Conservation (phyloP, 768 basidiomycete genomes). For the Auricularia heimuer region DNA sequence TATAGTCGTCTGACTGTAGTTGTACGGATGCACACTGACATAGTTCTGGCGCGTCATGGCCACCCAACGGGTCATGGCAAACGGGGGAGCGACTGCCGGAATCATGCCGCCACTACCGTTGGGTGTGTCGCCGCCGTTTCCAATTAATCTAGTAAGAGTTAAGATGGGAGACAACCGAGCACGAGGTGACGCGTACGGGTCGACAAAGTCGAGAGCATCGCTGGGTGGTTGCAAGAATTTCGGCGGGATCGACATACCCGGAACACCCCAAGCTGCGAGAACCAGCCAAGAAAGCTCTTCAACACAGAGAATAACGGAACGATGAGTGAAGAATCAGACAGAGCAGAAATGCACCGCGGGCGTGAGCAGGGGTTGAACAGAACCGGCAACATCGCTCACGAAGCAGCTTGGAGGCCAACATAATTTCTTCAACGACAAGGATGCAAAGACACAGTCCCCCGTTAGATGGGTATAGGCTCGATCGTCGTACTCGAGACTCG, state of each 20-base stretch:
- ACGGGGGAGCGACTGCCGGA: conserved; percentile 66
- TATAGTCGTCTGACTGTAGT: conserved; percentile 46
- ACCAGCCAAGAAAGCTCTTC: neutral
- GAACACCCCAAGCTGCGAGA: neutral
- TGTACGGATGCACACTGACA: conserved; percentile 63
- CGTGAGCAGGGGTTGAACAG: neutral
- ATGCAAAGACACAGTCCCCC: too few species aligned
- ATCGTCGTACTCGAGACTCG: too few species aligned
- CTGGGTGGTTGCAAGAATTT: conserved; percentile 15
- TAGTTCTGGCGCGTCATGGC: conserved; percentile 72
- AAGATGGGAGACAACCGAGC: neutral
- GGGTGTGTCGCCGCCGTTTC: conserved; percentile 62
- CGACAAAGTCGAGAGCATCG: conserved; percentile 34
- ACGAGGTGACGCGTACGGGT: conserved; percentile 28
- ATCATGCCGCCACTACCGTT: conserved; percentile 70
- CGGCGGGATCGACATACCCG: neutral
- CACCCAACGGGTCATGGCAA: conserved; percentile 81
- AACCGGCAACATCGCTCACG: neutral
- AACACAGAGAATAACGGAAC: neutral
- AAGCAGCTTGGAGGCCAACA: neutral
- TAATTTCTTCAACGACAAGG: neutral
- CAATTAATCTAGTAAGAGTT: conserved; percentile 38
- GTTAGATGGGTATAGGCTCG: too few species aligned
- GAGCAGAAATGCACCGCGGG: neutral
- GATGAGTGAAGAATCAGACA: neutral